These are phyloP conservation scores for Apiospora arundinis DNA, from an alignment of 2,329 filamentous ascomycete genomes.

Conservation along the genomic window DNA sequence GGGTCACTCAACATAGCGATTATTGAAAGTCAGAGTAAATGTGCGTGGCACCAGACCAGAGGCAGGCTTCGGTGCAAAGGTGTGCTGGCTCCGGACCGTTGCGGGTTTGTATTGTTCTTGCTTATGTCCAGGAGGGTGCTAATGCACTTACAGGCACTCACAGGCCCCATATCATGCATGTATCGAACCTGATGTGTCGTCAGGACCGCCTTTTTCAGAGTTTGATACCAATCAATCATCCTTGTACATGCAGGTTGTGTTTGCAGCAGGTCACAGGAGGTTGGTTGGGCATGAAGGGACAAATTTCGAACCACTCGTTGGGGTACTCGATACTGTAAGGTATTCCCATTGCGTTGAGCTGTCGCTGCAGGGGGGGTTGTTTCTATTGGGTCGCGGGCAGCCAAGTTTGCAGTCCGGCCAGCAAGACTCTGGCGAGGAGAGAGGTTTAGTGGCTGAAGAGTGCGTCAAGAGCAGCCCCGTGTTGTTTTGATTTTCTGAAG, in stretches of 20 bases:
- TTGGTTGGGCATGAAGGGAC: slow-evolving; percentile 1
- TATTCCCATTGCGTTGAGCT: too few species aligned
- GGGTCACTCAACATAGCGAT: neutral
- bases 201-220: neutral
- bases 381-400: neutral
- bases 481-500: too few species aligned
- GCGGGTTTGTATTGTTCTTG: neutral
- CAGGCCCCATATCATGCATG: neutral
- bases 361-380: neutral
- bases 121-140: neutral
- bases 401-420: neutral
- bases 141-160: neutral
- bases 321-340: neutral
- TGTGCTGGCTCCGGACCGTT: neutral
- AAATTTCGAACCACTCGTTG: neutral
- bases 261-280: neutral
- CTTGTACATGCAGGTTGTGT: neutral
- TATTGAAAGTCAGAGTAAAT: neutral
- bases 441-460: neutral
- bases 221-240: neutral
- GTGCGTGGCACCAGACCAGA: neutral
- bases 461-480: neutral
- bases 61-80: neutral
- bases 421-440: neutral
- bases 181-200: neutral